phyloP scores from a whole-genome alignment of 2,329 filamentous ascomycete genomes.

The Talaromyces albobiverticillius region DNA sequence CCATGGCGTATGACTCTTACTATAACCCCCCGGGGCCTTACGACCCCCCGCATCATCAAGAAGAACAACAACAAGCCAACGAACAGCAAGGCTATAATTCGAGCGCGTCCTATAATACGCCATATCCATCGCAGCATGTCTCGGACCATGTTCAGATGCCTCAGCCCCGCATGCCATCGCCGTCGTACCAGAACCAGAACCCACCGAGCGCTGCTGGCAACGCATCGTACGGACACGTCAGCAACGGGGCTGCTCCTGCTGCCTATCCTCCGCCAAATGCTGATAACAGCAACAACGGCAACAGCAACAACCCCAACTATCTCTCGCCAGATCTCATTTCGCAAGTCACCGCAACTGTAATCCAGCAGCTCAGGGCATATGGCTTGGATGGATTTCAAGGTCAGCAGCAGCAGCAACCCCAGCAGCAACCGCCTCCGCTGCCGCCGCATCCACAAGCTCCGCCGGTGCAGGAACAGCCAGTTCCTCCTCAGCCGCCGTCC shows the following conservation, averaged over 20 bases:
- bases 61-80: slow-evolving; percentile 12
- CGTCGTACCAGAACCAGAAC: slow-evolving; percentile 8
- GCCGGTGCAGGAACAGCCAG: slow-evolving; percentile 8
- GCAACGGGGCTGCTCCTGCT: slow-evolving; percentile 4
- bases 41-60: slow-evolving; percentile 20
- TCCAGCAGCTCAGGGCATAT: slow-evolving; percentile 55
- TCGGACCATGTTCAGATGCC: slow-evolving; percentile 34
- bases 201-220: slow-evolving; percentile 19
- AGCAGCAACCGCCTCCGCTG: slow-evolving; percentile 22
- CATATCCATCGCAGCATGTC: slow-evolving; percentile 32
- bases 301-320: slow-evolving; percentile 45
- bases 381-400: slow-evolving; percentile 34
- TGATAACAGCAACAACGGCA: slow-evolving; percentile 47
- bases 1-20: slow-evolving; percentile 13
- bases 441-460: slow-evolving; percentile 23
- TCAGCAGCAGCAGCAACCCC: slow-evolving; percentile 22
- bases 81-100: slow-evolving; percentile 5
- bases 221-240: slow-evolving; percentile 14
- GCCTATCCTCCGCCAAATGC: slow-evolving; percentile 1
- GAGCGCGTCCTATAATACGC: slow-evolving; percentile 25
- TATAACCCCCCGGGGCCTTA: slow-evolving; percentile 17
- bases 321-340: slow-evolving; percentile 61
- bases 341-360: slow-evolving; percentile 58
- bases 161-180: slow-evolving; percentile 31
- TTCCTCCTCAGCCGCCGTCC: slow-evolving; percentile 8